These are phyloP conservation scores for Lentinula lateritia DNA, from an alignment of 768 basidiomycete genomes.

Conservation along the genomic window DNA sequence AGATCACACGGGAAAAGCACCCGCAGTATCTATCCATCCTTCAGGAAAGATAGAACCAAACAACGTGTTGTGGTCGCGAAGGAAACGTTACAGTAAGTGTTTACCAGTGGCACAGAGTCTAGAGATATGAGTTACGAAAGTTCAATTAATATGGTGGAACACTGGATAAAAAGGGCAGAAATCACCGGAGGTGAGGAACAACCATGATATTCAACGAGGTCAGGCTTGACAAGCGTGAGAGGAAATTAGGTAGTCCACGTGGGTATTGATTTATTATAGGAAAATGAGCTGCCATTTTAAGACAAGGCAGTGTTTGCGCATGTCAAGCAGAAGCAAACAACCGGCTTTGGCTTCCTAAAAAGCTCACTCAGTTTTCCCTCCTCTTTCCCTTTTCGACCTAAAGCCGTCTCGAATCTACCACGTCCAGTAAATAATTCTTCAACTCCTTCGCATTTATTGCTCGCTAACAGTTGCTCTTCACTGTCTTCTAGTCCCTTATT, in stretches of 20 bases:
- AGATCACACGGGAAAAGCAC: neutral
- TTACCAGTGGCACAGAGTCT: neutral
- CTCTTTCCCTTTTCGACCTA: constrained; percentile 6
- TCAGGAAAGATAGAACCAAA: neutral
- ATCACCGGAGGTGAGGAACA: neutral
- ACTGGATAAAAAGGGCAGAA: neutral
- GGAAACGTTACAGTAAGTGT: neutral
- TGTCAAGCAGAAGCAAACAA: neutral
- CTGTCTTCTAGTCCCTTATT: neutral
- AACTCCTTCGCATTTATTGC: neutral
- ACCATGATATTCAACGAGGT: neutral
- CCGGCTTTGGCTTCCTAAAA: neutral
- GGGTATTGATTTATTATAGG: neutral
- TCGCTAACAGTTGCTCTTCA: neutral
- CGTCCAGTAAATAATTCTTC: neutral
- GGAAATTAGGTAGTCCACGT: neutral
- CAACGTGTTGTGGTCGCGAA: neutral
- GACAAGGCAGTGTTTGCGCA: neutral
- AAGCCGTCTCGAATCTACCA: neutral
- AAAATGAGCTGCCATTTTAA: neutral
- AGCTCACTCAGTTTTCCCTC: neutral
- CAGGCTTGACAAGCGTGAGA: neutral
- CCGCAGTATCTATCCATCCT: neutral
- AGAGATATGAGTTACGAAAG: neutral
- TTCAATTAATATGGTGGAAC: neutral